phyloP scores from a whole-genome alignment of 108 stramenopile species.

The Skeletonema grethae region DNA sequence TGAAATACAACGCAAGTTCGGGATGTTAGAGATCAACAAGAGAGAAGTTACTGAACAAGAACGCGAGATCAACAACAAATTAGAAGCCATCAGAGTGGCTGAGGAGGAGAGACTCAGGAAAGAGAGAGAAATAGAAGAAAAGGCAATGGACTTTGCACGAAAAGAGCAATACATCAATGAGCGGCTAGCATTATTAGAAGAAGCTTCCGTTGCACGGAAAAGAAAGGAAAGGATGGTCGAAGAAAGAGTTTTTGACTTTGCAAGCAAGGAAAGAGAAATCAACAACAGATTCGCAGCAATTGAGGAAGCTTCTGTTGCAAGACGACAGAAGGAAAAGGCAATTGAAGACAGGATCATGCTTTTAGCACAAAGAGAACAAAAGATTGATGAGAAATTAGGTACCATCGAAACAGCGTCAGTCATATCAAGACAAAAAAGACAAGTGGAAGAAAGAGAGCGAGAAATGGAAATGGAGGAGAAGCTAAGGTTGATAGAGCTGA shows the following conservation, averaged over 20 bases:
- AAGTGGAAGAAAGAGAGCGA: not conserved
- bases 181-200: not conserved
- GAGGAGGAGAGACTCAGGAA: not conserved
- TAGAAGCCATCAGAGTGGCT: not conserved
- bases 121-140: not conserved
- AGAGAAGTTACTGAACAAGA: not conserved
- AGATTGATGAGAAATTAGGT: not conserved
- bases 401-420: not conserved
- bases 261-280: not conserved
- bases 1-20: not conserved
- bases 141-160: not conserved
- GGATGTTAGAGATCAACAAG: not conserved
- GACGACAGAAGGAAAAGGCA: not conserved
- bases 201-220: not conserved
- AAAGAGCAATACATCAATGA: not conserved
- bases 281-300: not conserved
- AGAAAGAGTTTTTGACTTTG: not conserved
- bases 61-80: not conserved
- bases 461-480: conserved; percentile 1
- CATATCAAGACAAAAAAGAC: not conserved
- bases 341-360: not conserved
- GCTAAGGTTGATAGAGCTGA: not conserved
- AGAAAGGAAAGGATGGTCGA: not conserved
- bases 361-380: not conserved
- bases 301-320: not conserved